A percentile compares a stretch with the other conserved stretches of the same genome.
phyloP scores from a whole-genome alignment of 441 rosid species.

The Adansonia madagascariensis region DNA sequence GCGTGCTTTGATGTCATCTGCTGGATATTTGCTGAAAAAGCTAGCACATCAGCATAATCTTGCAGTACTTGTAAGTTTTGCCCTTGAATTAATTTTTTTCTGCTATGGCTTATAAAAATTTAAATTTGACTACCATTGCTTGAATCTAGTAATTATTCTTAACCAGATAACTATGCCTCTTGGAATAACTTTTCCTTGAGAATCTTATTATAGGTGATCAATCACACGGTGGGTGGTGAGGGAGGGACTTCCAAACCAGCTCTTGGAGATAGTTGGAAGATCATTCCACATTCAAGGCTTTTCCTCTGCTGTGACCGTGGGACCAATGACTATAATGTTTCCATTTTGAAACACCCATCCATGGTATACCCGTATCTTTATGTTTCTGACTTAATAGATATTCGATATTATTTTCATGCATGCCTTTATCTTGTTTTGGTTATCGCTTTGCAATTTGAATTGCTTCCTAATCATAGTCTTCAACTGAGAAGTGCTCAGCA shows the following conservation, averaged over 20 bases:
- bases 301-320: conserved; percentile 50
- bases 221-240: conserved; percentile 82
- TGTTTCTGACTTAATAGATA: not conserved
- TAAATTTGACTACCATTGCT: not conserved
- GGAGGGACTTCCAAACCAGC: conserved; percentile 74
- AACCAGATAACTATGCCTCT: not conserved
- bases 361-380: conserved; percentile 40
- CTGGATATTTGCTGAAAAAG: conserved; percentile 77
- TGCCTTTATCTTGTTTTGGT: not conserved
- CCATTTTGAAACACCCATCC: conserved; percentile 71
- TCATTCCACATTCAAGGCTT: conserved; percentile 77
- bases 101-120: not conserved
- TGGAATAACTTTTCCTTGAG: conserved; percentile 11
- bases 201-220: conserved; percentile 58
- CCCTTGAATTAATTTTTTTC: conserved; percentile 8
- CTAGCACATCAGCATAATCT: conserved; percentile 75
- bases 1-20: conserved; percentile 76
- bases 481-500: not conserved
- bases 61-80: conserved; percentile 58
- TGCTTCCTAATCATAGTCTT: not conserved
- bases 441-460: not conserved
- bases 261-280: conserved; percentile 90
- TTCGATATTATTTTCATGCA: not conserved
- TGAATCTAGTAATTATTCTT: not conserved
- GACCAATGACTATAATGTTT: conserved; percentile 43